Evolutionary conservation across 768 basidiomycete genomes (phyloP).

Genomic region (Dendrothele bispora): DNA sequence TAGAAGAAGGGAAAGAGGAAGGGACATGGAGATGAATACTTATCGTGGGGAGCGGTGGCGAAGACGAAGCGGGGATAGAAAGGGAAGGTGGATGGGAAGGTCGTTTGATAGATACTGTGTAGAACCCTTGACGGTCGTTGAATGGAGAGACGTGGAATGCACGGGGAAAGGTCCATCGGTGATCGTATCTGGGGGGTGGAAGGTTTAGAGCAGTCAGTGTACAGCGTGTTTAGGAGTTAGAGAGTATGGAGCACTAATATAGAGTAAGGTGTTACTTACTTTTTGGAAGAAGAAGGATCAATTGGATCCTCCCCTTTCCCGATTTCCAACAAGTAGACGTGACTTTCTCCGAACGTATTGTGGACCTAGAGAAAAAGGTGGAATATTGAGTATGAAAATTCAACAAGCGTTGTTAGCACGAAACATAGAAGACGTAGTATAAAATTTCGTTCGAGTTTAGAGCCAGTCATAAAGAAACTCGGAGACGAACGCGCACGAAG

Average conservation of each 20-base stretch:
- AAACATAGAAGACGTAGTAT: too few species aligned
- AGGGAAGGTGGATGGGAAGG: slow-evolving; percentile 42
- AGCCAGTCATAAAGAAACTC: too few species aligned
- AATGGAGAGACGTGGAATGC: slow-evolving; percentile 79
- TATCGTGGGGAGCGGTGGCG: slow-evolving; percentile 31
- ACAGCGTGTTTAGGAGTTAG: too few species aligned
- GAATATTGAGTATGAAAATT: neutral
- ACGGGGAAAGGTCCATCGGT: slow-evolving; percentile 66
- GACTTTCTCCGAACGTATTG: slow-evolving; percentile 74
- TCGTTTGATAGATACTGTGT: slow-evolving; percentile 52
- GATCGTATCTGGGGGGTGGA: slow-evolving; percentile 49
- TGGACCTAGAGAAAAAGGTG: slow-evolving; percentile 45
- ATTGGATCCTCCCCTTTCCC: too few species aligned
- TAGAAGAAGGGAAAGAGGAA: neutral
- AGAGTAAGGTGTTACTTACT: too few species aligned
- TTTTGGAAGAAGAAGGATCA: too few species aligned
- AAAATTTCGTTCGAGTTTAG: too few species aligned
- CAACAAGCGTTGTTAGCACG: too few species aligned
- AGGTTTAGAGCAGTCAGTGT: too few species aligned
- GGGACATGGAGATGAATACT: slow-evolving; percentile 38
- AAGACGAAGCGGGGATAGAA: slow-evolving; percentile 13
- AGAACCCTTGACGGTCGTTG: slow-evolving; percentile 69
- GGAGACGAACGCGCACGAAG: too few species aligned
- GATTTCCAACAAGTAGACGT: too few species aligned
- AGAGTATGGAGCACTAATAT: too few species aligned